Conservation (phyloP, 805 yeast genomes). For the Zygosaccharomyces lentus region DNA sequence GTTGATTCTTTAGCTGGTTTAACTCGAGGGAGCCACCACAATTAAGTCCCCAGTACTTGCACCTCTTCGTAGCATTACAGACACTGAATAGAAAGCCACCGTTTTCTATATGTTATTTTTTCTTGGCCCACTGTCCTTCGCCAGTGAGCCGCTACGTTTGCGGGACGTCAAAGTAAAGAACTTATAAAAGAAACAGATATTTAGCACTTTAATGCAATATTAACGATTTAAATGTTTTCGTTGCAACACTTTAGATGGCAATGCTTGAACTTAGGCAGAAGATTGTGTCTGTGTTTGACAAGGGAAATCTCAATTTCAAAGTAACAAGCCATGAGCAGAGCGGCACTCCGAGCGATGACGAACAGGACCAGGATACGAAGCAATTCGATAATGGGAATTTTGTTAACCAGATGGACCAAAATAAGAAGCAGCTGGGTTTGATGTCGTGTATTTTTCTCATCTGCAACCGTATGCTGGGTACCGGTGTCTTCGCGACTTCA, state of each 20-base stretch:
- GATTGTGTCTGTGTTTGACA: not conserved
- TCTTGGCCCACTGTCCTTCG: not conserved
- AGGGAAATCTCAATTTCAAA: not conserved
- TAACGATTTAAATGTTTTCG: not conserved
- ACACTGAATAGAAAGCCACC: not conserved
- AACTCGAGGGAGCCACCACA: not conserved
- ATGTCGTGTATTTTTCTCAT: constrained; percentile 61
- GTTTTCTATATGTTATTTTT: too few species aligned
- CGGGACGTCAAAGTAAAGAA: not conserved
- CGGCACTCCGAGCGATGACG: not conserved
- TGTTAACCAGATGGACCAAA: constrained; percentile 38
- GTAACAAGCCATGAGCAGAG: not conserved
- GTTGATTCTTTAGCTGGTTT: not conserved
- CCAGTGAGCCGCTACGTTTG: not conserved
- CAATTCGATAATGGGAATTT: too few species aligned
- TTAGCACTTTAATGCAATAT: not conserved
- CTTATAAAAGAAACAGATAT: not conserved
- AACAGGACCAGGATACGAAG: constrained; percentile 22
- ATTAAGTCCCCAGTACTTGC: not conserved
- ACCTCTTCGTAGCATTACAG: not conserved
- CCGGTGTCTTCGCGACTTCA: constrained; percentile 73
- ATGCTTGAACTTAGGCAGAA: constrained; percentile 1
- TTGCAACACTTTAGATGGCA: not conserved
- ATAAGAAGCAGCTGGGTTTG: constrained; percentile 45
- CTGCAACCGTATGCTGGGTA: constrained; percentile 67